These are phyloP conservation scores for Dionaea muscipula DNA, from an alignment of 179 eudicot genomes.

Conservation along the genomic window DNA sequence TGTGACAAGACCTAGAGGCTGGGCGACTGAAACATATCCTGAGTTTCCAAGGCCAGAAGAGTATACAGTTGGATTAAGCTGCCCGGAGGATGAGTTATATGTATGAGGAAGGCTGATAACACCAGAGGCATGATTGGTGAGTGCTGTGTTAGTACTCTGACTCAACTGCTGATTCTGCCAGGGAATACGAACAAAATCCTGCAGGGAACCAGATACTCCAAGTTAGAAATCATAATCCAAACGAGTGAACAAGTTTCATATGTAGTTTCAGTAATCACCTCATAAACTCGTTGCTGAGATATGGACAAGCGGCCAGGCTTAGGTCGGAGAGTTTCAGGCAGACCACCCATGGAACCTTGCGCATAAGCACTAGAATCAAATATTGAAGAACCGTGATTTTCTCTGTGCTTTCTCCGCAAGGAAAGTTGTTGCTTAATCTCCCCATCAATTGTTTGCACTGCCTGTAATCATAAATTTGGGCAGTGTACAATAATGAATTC, in stretches of 20 bases:
- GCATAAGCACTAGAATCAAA: slow-evolving; percentile 63
- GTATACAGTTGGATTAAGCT: slow-evolving; percentile 32
- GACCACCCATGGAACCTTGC: slow-evolving; percentile 47
- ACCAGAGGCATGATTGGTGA: slow-evolving; percentile 41
- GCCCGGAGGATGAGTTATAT: slow-evolving; percentile 48
- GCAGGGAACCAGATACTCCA: slow-evolving; percentile 6
- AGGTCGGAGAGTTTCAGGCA: slow-evolving; percentile 88
- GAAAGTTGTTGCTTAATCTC: slow-evolving; percentile 74
- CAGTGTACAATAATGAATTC: neutral
- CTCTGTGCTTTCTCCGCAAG: slow-evolving; percentile 73
- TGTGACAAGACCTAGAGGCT: slow-evolving; percentile 47
- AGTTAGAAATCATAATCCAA: slow-evolving; percentile 6
- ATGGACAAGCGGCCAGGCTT: slow-evolving; percentile 83
- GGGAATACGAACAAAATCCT: slow-evolving; percentile 91
- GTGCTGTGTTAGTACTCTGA: slow-evolving; percentile 37
- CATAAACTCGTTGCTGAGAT: slow-evolving; percentile 90
- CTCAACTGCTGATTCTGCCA: slow-evolving; percentile 70
- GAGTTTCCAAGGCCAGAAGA: slow-evolving; percentile 47
- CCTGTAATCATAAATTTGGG: slow-evolving; percentile 31
- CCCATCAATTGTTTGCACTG: slow-evolving; percentile 71
- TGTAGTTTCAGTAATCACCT: slow-evolving; percentile 30
- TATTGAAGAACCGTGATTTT: slow-evolving; percentile 51
- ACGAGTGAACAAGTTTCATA: neutral
- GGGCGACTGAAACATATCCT: slow-evolving; percentile 41
- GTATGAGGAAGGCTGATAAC: slow-evolving; percentile 35